These are phyloP conservation scores for Darksidea phi DNA, from an alignment of 495 filamentous ascomycete species.

Conservation along the genomic window DNA sequence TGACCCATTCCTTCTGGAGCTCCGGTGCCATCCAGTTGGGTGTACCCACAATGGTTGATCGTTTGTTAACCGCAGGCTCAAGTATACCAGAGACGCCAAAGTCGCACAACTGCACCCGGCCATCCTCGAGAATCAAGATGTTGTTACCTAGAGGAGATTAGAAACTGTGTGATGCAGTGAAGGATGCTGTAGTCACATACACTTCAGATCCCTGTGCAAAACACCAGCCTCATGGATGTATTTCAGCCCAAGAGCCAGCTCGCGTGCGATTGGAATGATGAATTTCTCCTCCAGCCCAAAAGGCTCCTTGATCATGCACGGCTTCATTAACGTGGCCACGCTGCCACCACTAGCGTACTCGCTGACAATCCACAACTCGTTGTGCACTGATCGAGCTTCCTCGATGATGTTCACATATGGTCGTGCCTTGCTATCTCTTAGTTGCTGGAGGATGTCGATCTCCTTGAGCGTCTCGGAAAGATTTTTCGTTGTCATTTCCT, in stretches of 20 bases:
- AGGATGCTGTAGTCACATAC: slow-evolving; percentile 44
- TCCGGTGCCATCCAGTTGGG: slow-evolving; percentile 98
- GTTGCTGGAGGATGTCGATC: slow-evolving; percentile 77
- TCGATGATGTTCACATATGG: slow-evolving; percentile 84
- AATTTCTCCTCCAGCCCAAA: slow-evolving; percentile 74
- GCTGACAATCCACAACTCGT: slow-evolving; percentile 91
- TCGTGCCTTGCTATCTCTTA: slow-evolving; percentile 77
- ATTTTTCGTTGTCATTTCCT: slow-evolving; percentile 67
- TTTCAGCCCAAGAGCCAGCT: slow-evolving; percentile 78
- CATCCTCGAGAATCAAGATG: slow-evolving; percentile 83
- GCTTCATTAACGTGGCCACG: slow-evolving; percentile 77
- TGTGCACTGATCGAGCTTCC: slow-evolving; percentile 80
- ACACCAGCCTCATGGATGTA: slow-evolving; percentile 89
- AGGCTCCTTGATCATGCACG: slow-evolving; percentile 24
- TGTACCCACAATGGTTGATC: slow-evolving; percentile 90
- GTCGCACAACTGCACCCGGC: slow-evolving; percentile 85
- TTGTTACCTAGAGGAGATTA: slow-evolving; percentile 59
- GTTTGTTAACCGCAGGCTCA: slow-evolving; percentile 78
- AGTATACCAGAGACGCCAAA: slow-evolving; percentile 91
- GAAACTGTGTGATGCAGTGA: slow-evolving; percentile 42
- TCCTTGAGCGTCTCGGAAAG: slow-evolving; percentile 87
- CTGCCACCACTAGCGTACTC: slow-evolving; percentile 96
- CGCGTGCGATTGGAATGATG: slow-evolving; percentile 84
- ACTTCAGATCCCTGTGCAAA: slow-evolving; percentile 95
- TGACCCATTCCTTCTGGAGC: slow-evolving; percentile 34